Percentiles rank a stretch among this genome's conserved stretches.
These are phyloP conservation scores for Collybia sp. DNA, from an alignment of 768 basidiomycete genomes.

Conservation along the genomic window DNA sequence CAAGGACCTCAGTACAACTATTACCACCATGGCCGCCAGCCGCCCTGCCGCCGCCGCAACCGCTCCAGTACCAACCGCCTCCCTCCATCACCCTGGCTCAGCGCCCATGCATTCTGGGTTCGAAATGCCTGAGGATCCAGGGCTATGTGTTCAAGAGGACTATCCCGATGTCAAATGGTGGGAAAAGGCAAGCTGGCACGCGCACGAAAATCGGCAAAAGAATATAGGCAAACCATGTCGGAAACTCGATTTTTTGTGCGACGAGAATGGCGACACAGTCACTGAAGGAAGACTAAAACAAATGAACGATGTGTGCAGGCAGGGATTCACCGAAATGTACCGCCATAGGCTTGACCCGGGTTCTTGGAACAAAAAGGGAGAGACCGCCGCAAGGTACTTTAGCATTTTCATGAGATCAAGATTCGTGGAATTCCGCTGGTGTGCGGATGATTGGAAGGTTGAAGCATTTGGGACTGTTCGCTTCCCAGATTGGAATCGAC, in stretches of 20 bases:
- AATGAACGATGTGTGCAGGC: slow-evolving; percentile 1
- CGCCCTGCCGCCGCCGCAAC: too few relatives aligned
- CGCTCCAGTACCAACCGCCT: background rate
- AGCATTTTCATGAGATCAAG: background rate
- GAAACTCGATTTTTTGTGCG: slow-evolving; percentile 1
- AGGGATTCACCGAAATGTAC: slow-evolving; percentile 2
- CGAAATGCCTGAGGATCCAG: too few relatives aligned
- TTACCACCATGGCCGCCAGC: too few relatives aligned
- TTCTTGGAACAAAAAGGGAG: slow-evolving; percentile 3
- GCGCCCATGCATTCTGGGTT: background rate
- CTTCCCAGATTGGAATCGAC: slow-evolving; percentile 2
- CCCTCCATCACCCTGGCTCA: background rate
- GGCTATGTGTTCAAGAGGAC: too few relatives aligned
- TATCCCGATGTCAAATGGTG: background rate
- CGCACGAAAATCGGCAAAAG: background rate
- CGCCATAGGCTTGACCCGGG: background rate
- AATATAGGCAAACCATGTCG: background rate
- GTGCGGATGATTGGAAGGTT: slow-evolving; percentile 2
- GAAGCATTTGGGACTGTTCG: slow-evolving; percentile 1
- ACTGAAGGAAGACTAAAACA: background rate
- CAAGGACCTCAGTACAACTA: background rate
- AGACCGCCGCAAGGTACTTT: slow-evolving; percentile 1
- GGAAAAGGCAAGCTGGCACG: background rate
- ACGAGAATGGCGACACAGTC: background rate
- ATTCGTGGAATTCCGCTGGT: slow-evolving; percentile 3